Evolutionary conservation across 2,329 filamentous ascomycete genomes (phyloP).

Genomic region (Cladosporium sp.): DNA sequence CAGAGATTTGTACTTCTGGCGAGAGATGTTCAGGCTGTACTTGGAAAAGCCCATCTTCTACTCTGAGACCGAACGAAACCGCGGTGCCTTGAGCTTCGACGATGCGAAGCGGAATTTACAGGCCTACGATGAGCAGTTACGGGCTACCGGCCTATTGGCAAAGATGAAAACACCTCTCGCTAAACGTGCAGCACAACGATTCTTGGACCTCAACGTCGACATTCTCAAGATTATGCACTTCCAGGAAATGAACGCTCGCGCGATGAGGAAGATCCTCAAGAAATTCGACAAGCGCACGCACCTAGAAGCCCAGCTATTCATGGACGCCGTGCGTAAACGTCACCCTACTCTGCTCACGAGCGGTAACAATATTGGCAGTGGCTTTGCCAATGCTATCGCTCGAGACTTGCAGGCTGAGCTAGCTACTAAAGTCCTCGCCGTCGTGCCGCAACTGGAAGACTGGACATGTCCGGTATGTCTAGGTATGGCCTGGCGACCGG

Average conservation of each 20-base stretch:
- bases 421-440: conserved; percentile 64
- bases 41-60: conserved; percentile 78
- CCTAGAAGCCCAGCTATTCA: conserved; percentile 49
- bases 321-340: conserved; percentile 21
- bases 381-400: conserved; percentile 65
- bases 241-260: conserved; percentile 75
- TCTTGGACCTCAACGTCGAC: conserved; percentile 67
- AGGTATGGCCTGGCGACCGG: conserved; percentile 72
- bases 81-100: conserved; percentile 61
- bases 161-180: conserved; percentile 66
- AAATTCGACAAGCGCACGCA: conserved; percentile 88
- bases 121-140: conserved; percentile 67
- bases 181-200: conserved; percentile 59
- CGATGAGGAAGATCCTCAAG: conserved; percentile 79
- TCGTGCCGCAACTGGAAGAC: conserved; percentile 79
- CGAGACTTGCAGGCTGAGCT: conserved; percentile 73
- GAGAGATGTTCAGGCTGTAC: conserved; percentile 77
- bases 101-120: conserved; percentile 65
- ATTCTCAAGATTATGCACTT: conserved; percentile 80
- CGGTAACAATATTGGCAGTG: conserved; percentile 50
- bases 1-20: conserved; percentile 68
- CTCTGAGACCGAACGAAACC: conserved; percentile 67
- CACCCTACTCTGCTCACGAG: conserved; percentile 24
- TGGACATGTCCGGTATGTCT: conserved; percentile 79
- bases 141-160: conserved; percentile 54